phyloP scores from a whole-genome alignment of 1,139 yeast species.

The Saccharomyces hybrid region DNA sequence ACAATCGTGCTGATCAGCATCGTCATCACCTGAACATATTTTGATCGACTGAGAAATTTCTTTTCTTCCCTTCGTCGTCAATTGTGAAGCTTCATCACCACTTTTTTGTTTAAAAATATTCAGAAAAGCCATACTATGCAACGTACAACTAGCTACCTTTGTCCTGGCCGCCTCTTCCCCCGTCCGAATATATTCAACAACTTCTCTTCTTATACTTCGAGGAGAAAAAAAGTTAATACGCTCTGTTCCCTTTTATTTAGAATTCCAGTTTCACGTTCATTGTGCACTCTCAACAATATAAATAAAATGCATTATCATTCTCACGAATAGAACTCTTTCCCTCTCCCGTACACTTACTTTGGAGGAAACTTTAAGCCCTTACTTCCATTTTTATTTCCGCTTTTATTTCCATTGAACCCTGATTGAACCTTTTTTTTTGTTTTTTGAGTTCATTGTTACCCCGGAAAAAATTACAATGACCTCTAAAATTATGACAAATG shows the following conservation, averaged over 20 bases:
- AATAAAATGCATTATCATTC: background rate
- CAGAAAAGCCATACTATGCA: background rate
- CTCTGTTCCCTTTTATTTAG: background rate
- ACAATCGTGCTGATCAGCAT: background rate
- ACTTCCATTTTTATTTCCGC: background rate
- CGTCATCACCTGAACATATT: constrained; percentile 3
- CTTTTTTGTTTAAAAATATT: background rate
- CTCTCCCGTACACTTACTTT: background rate
- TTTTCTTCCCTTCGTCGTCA: background rate
- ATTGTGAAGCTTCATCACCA: background rate
- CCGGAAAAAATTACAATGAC: background rate
- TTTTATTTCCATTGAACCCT: background rate
- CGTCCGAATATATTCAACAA: background rate
- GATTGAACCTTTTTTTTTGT: background rate
- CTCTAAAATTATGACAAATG: background rate
- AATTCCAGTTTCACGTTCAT: background rate
- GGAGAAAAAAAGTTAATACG: background rate
- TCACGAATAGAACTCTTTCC: background rate
- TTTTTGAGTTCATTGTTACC: too few species aligned
- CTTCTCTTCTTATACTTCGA: background rate
- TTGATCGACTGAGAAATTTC: constrained; percentile 9
- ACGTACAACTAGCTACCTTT: background rate
- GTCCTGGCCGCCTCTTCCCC: background rate
- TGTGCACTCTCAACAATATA: background rate
- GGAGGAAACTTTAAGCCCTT: background rate